These are phyloP conservation scores for Kalanchoe fedtschenkoi DNA, from an alignment of 164 flowering plant genomes.

Conservation along the genomic window DNA sequence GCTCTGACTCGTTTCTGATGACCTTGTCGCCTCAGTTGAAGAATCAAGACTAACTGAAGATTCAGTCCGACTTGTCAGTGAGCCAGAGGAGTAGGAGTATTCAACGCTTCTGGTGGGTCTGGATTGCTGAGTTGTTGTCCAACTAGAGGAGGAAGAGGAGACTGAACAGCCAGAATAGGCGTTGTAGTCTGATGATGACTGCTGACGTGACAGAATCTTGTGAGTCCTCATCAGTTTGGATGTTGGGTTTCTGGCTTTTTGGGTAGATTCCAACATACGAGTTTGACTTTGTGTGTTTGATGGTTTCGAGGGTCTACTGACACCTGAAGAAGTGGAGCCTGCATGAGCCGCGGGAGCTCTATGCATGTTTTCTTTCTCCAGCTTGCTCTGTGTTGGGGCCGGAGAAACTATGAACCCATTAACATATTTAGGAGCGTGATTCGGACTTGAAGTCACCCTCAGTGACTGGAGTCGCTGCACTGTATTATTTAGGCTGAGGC, in stretches of 20 bases:
- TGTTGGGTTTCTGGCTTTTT: not conserved
- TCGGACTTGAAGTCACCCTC: not conserved
- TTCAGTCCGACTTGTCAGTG: conserved; percentile 10
- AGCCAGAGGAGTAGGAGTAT: conserved; percentile 6
- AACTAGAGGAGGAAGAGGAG: conserved; percentile 18
- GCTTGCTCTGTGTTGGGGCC: not conserved
- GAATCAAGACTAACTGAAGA: not conserved
- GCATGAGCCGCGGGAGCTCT: not conserved
- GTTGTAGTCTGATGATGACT: conserved; percentile 6
- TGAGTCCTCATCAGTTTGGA: conserved; percentile 8
- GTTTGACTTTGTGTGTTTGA: not conserved
- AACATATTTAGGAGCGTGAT: not conserved
- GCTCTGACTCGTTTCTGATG: not conserved
- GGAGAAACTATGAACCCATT: conserved; percentile 9
- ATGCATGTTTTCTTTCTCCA: not conserved
- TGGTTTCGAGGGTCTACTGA: not conserved
- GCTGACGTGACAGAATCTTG: conserved; percentile 2
- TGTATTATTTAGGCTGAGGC: not conserved
- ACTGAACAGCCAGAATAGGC: conserved; percentile 7
- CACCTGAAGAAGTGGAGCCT: not conserved
- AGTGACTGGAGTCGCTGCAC: conserved; percentile 8
- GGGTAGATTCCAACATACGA: not conserved
- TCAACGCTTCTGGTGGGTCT: conserved; percentile 5
- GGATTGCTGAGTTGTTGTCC: conserved; percentile 14
- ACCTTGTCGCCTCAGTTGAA: not conserved